Evolutionary conservation across 345 rosid species (phyloP), one percentile per base, ranked within the genome.

Genomic region (Gossypium mustelinum): DNA sequence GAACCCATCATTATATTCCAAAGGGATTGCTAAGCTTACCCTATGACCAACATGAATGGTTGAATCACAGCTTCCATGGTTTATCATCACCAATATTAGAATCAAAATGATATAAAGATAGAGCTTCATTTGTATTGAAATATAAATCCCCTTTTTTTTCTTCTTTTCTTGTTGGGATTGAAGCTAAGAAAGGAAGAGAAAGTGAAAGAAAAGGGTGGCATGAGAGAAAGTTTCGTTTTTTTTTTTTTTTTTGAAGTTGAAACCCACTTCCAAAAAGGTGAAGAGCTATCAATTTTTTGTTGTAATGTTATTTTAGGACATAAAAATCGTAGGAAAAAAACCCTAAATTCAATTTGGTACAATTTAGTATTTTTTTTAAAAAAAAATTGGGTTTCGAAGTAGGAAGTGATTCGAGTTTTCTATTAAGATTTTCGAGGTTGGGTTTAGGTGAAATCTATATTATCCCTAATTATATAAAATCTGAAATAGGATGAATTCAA

Each of bases 251-350:
- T n/a, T 7, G 7, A 18, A 54, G 24, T 55, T 55, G 24, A 9
- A 20, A 12, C 61, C 79, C 85, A 79, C 82, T 75, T 60, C 44
- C 61, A 59, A 81, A 82, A 87, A 85, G 79, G 59, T 9, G 12
- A 7, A 17, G 34, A 67, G 85, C 85, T 81, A 78, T 84, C 81
- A 79, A 79, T 75, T 76, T 71, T 51, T 24, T 1, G 20, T 14
- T 47, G 78, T 80, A 70, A 69, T 58, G 47, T 68, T 70, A 63
- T 52, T 45, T 58, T 58, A 41, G 39, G 73, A 17, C 51, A 47
- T 76, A 78, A 27, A 43, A 4, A 5, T 34, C 7, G 41, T 1
- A 4, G 41, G 0, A 34, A 34, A 34, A 29, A 34, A 5, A 4
- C 7, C 41, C 6, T 29, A 29, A 29, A 29, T 29, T 29, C 39